phyloP scores from a whole-genome alignment of 106 monocot genomes.

The Platanthera guangdongensis region DNA sequence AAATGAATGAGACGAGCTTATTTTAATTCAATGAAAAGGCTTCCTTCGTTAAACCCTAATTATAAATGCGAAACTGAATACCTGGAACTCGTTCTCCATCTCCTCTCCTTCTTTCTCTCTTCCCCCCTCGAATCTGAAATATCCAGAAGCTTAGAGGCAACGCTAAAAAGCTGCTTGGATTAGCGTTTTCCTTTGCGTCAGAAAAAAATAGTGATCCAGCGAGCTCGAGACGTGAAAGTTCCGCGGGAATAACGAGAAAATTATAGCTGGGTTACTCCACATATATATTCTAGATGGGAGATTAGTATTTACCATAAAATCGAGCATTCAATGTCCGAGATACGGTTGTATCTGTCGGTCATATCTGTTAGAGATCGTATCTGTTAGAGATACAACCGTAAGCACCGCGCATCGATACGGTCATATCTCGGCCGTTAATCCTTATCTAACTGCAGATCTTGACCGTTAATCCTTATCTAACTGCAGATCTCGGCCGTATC shows the following conservation, averaged over 20 bases:
- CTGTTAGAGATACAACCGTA: no score
- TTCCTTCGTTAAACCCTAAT: not conserved
- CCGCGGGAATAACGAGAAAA: not conserved
- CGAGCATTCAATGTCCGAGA: no score
- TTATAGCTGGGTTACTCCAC: no score
- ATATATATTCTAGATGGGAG: no score
- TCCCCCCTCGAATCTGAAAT: not conserved
- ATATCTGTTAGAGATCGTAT: no score
- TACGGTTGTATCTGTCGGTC: no score
- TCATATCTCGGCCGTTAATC: no score
- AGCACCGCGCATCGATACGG: no score
- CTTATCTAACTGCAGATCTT: no score
- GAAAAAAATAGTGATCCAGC: not conserved
- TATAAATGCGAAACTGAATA: not conserved
- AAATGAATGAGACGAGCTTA: not conserved
- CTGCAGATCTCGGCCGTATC: no score
- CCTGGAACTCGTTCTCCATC: conserved; percentile 10
- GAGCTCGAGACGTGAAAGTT: not conserved
- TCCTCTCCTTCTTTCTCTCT: not conserved
- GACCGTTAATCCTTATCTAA: no score
- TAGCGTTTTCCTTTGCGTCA: not conserved
- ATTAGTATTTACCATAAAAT: no score
- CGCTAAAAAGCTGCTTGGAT: not conserved
- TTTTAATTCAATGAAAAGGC: not conserved
- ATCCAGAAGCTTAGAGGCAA: not conserved